Percentiles rank a stretch among this genome's conserved stretches.
Conservation (phyloP, 352 stramenopile genomes). For the Pythium insidiosum region DNA sequence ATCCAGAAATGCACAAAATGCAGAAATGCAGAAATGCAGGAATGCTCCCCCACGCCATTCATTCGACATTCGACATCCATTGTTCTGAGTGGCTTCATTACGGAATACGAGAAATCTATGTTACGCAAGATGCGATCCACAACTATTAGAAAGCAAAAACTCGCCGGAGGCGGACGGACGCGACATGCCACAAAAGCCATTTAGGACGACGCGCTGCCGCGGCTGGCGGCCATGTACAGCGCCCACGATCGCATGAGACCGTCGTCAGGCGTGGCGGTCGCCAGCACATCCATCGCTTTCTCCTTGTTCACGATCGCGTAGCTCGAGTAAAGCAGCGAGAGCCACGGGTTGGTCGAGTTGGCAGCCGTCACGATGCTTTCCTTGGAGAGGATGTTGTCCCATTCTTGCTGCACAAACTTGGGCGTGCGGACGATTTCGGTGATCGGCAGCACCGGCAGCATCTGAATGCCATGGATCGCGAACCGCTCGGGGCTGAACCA, state of each 20-base stretch:
- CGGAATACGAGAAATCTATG: too few species aligned
- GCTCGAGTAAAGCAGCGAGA: constrained; percentile 68
- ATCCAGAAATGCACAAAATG: too few species aligned
- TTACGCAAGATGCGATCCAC: too few species aligned
- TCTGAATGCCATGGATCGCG: constrained; percentile 75
- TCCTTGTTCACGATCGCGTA: constrained; percentile 47
- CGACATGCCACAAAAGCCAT: background rate
- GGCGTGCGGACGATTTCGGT: constrained; percentile 55
- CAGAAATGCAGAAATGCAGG: too few species aligned
- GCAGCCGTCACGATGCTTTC: constrained; percentile 30
- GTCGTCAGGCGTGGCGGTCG: constrained; percentile 51
- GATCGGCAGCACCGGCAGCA: constrained; percentile 67
- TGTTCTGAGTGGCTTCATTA: too few species aligned
- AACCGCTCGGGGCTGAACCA: constrained; percentile 65
- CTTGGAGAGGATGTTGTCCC: constrained; percentile 64
- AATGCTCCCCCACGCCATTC: too few species aligned
- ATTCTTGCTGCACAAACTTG: constrained; percentile 63
- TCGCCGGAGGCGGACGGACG: too few species aligned
- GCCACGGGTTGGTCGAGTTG: constrained; percentile 39
- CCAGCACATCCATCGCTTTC: constrained; percentile 29
- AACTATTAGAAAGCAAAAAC: too few species aligned
- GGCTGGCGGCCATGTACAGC: constrained; percentile 59
- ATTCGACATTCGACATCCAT: too few species aligned
- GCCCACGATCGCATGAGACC: constrained; percentile 57
- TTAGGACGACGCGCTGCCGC: background rate